A percentile compares a stretch with the other conserved stretches of the same genome.
phyloP scores from a whole-genome alignment of 1,139 yeast genomes.

The Zygosaccharomyces sapae region DNA sequence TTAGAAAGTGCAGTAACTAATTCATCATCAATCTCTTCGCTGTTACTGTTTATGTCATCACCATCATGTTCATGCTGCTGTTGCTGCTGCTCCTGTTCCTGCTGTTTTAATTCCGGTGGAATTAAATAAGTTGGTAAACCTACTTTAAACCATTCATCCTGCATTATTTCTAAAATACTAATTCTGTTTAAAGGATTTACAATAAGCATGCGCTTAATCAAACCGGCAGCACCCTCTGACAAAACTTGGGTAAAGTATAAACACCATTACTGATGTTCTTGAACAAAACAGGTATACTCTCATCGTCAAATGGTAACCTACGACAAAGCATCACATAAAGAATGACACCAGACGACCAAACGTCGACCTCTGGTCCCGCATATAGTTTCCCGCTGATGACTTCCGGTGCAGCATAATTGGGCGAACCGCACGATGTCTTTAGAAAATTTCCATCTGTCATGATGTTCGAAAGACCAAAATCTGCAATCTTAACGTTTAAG shows the following conservation, averaged over 20 bases:
- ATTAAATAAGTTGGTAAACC: slow-evolving; percentile 78
- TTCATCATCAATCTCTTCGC: slow-evolving; percentile 62
- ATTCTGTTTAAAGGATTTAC: slow-evolving; percentile 95
- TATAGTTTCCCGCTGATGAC: slow-evolving; percentile 93
- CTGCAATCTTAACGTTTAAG: slow-evolving; percentile 92
- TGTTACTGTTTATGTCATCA: too few relatives aligned
- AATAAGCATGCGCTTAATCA: slow-evolving; percentile 88
- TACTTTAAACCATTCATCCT: slow-evolving; percentile 91
- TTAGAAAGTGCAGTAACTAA: slow-evolving; percentile 72
- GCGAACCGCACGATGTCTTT: slow-evolving; percentile 97
- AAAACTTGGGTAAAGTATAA: slow-evolving; percentile 84
- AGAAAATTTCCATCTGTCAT: slow-evolving; percentile 98
- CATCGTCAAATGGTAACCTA: slow-evolving; percentile 95
- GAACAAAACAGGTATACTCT: slow-evolving; percentile 91
- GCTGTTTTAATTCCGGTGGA: slow-evolving; percentile 55
- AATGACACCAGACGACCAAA: slow-evolving; percentile 97
- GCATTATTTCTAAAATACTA: slow-evolving; percentile 89
- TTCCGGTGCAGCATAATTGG: slow-evolving; percentile 98
- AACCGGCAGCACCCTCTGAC: slow-evolving; percentile 80
- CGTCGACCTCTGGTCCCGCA: slow-evolving; percentile 99
- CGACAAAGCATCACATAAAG: slow-evolving; percentile 97
- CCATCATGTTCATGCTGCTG: slow-evolving; percentile 20
- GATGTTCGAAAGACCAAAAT: slow-evolving; percentile 90
- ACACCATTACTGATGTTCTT: slow-evolving; percentile 94
- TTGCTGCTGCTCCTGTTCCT: slow-evolving; percentile 36